Evolutionary conservation across 1,284 basidiomycete species (phyloP), one percentile per base, ranked within the genome.

Genomic region (Moesziomyces aphidis): DNA sequence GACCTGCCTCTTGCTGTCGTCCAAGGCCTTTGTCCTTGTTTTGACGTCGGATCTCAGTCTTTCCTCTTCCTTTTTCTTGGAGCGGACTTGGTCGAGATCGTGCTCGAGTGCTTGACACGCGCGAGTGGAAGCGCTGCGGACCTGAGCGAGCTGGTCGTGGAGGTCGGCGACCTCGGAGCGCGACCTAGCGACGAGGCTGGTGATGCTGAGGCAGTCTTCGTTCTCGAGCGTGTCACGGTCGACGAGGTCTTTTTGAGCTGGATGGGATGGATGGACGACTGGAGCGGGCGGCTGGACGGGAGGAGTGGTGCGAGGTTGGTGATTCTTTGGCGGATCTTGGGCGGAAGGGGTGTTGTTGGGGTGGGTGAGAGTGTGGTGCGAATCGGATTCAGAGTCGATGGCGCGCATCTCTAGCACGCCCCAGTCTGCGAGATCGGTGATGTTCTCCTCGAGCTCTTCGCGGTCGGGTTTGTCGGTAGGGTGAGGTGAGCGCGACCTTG

Each of bases 11-110:
- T 92, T 93, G 63, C 90, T 88, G 80, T 98, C 95, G 78, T 98
- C 95, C 8, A 97, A 87, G 0, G 87, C 85, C 85, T 95, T 95
- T 55, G 92, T 92, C 55, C 91, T 90, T 22, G 89, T 85, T 84
- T 94, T 95, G 60, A 93, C 87, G 82, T 97, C 93, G 28, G 89
- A 86, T 57, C 93, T 89, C 26, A 89, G 89, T 3, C 87, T 87
- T 78, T 97, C 96, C 82, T 97, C 95, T 70, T 91, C 89, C 51
- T 91, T 91, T 84, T 94, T 94, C 65, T 89, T 89, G 55, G 89
- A 89, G 21, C 94, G 89, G 52, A 92, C 89, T 23, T 89, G 88
- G 34, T 91, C 90, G 43, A 97, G 87, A 76, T 94, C 91, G 7
- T 85, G 85, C 80, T 93, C 90, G 43, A 97, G 88, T 23, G 87